These are phyloP conservation scores for Dimocarpus longan DNA, from an alignment of 345 rosid genomes.

Conservation along the genomic window DNA sequence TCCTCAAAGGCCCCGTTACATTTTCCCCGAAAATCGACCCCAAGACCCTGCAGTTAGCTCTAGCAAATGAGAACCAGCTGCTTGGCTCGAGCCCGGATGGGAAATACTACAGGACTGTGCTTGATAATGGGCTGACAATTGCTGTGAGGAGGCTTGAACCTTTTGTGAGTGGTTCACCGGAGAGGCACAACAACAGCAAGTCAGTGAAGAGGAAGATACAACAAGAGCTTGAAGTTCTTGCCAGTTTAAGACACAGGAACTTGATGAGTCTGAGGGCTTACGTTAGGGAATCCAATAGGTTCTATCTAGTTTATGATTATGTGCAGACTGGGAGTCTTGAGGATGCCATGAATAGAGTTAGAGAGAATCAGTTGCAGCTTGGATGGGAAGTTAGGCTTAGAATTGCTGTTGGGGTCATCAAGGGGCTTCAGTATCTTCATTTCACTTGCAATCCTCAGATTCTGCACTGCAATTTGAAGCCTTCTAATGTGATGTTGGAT, in stretches of 20 bases:
- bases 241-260: slow-evolving; percentile 77
- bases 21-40: slow-evolving; percentile 80
- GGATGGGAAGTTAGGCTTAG: slow-evolving; percentile 85
- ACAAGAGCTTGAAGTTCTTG: slow-evolving; percentile 77
- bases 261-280: slow-evolving; percentile 91
- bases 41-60: slow-evolving; percentile 70
- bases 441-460: slow-evolving; percentile 62
- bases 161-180: slow-evolving; percentile 56
- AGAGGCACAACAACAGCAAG: slow-evolving; percentile 45
- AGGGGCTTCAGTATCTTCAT: slow-evolving; percentile 88
- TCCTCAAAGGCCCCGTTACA: slow-evolving; percentile 90
- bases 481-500: slow-evolving; percentile 89
- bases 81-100: slow-evolving; percentile 82
- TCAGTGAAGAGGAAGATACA: slow-evolving; percentile 73
- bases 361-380: slow-evolving; percentile 64
- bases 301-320: slow-evolving; percentile 85
- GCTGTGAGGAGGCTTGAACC: slow-evolving; percentile 78
- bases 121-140: slow-evolving; percentile 73
- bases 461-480: slow-evolving; percentile 85
- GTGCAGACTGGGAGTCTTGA: slow-evolving; percentile 77
- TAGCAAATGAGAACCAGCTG: slow-evolving; percentile 59
- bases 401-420: slow-evolving; percentile 86
- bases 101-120: slow-evolving; percentile 67
- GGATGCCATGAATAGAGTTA: slow-evolving; percentile 76
- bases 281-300: slow-evolving; percentile 66